A percentile compares a stretch with the other conserved stretches of the same genome.
Conservation (phyloP, 805 yeast species). For the Kodamaea laetipori region DNA sequence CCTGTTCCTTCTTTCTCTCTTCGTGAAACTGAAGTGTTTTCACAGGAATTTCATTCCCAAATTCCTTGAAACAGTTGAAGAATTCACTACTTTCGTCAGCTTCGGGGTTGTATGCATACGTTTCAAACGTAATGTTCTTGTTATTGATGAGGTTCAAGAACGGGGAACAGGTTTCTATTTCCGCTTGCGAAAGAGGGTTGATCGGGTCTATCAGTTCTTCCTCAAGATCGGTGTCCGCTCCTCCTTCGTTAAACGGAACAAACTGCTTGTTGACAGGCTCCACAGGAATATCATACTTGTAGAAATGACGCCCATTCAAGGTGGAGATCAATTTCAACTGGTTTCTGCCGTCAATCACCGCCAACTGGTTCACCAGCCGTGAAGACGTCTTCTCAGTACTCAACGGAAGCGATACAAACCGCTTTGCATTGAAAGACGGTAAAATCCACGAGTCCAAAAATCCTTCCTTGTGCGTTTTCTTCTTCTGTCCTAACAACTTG, state of each 20-base stretch:
- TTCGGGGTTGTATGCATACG: slow-evolving; percentile 25
- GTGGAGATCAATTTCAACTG: slow-evolving; percentile 38
- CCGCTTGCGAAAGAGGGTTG: slow-evolving; percentile 51
- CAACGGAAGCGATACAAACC: slow-evolving; percentile 29
- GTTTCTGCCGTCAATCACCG: slow-evolving; percentile 33
- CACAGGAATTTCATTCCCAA: slow-evolving; percentile 24
- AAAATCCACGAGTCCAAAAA: slow-evolving; percentile 50
- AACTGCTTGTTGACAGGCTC: slow-evolving; percentile 5
- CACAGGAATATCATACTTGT: slow-evolving; percentile 33
- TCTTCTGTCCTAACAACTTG: slow-evolving; percentile 14
- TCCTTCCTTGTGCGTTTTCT: slow-evolving; percentile 1
- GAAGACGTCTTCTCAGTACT: not conserved
- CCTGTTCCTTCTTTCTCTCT: not conserved
- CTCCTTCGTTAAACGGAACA: slow-evolving; percentile 1
- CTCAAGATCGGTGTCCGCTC: not conserved
- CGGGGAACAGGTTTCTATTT: slow-evolving; percentile 56
- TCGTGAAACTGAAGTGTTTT: slow-evolving; percentile 9
- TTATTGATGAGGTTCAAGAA: slow-evolving; percentile 34
- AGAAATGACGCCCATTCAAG: slow-evolving; percentile 39
- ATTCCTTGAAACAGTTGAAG: slow-evolving; percentile 22
- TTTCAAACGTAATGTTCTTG: slow-evolving; percentile 33
- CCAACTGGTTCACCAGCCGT: slow-evolving; percentile 29
- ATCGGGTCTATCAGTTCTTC: slow-evolving; percentile 3
- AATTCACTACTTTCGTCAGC: slow-evolving; percentile 21
- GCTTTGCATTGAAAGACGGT: slow-evolving; percentile 36